Percentiles rank a stretch among this genome's conserved stretches.
phyloP scores from a whole-genome alignment of 2,329 filamentous ascomycete genomes.

The Corynespora cassiicola region DNA sequence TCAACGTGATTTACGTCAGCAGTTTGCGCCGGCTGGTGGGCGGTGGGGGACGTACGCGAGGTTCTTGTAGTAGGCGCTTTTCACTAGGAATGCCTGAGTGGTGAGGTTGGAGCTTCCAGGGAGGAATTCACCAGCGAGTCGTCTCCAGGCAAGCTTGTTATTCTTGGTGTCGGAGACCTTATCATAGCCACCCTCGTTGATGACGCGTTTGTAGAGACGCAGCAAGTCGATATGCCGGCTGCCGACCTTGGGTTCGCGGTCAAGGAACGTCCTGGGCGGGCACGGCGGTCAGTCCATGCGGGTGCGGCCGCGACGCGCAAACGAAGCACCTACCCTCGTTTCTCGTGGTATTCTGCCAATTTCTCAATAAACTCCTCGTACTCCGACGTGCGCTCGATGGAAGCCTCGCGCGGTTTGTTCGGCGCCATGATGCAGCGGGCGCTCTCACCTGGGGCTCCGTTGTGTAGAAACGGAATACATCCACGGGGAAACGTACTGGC shows the following conservation, averaged over 20 bases:
- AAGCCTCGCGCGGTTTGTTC: slow-evolving; percentile 49
- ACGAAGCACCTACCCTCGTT: slow-evolving; percentile 66
- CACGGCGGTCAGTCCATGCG: slow-evolving; percentile 25
- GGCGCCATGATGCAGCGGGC: slow-evolving; percentile 54
- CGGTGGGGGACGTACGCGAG: slow-evolving; percentile 61
- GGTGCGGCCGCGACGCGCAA: slow-evolving; percentile 13
- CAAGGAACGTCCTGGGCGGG: slow-evolving; percentile 70
- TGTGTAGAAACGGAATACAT: slow-evolving; percentile 25
- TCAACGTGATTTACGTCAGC: slow-evolving; percentile 16
- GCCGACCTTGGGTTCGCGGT: slow-evolving; percentile 82
- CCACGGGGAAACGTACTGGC: slow-evolving; percentile 17
- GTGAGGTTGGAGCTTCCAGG: slow-evolving; percentile 77
- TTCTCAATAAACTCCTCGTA: slow-evolving; percentile 81
- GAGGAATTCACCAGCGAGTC: slow-evolving; percentile 77
- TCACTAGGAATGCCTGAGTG: slow-evolving; percentile 84
- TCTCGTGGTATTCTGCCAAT: slow-evolving; percentile 75
- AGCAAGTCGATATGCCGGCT: slow-evolving; percentile 77
- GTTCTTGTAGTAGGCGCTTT: slow-evolving; percentile 89
- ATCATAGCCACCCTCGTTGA: slow-evolving; percentile 83
- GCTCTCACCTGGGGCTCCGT: slow-evolving; percentile 29
- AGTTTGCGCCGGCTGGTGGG: slow-evolving; percentile 6
- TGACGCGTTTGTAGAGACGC: slow-evolving; percentile 79
- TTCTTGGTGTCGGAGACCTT: slow-evolving; percentile 70
- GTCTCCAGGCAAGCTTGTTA: slow-evolving; percentile 86
- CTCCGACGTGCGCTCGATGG: slow-evolving; percentile 63